Percentiles rank a stretch among this genome's conserved stretches.
Evolutionary conservation across 768 basidiomycete species (phyloP).

Genomic region (Termitomyces sp.): DNA sequence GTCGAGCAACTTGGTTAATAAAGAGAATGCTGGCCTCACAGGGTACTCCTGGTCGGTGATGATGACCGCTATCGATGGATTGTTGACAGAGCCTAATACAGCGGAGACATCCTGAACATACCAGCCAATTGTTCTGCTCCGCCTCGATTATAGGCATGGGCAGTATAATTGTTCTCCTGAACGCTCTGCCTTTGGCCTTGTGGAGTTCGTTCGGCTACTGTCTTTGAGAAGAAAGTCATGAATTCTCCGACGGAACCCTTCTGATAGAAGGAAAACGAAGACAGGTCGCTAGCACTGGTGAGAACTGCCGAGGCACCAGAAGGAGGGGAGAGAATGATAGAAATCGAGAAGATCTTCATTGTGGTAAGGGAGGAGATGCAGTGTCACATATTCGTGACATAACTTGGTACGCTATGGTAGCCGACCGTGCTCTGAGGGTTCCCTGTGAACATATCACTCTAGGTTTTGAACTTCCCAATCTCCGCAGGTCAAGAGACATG

Average conservation of each 20-base stretch:
- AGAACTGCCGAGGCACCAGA: constrained; percentile 62
- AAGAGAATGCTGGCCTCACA: constrained; percentile 92
- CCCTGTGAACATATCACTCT: neutral
- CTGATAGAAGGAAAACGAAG: constrained; percentile 93
- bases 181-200: constrained; percentile 90
- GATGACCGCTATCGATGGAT: constrained; percentile 60
- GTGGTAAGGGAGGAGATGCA: constrained; percentile 16
- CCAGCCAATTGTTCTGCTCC: constrained; percentile 84
- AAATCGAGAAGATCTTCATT: constrained; percentile 88
- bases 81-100: constrained; percentile 6
- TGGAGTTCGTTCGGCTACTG: constrained; percentile 82
- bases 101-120: constrained; percentile 26
- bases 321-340: constrained; percentile 64
- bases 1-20: constrained; percentile 89
- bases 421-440: too few species aligned
- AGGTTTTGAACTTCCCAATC: neutral
- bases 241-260: constrained; percentile 85
- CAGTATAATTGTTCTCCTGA: constrained; percentile 89
- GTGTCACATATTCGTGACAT: constrained; percentile 11
- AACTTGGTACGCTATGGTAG: neutral
- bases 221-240: constrained; percentile 90
- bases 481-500: neutral
- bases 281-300: constrained; percentile 70
- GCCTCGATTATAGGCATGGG: constrained; percentile 90
- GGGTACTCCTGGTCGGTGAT: constrained; percentile 97